These are phyloP conservation scores for Cyberlindnera veronae DNA, from an alignment of 805 yeast genomes.

Conservation along the genomic window DNA sequence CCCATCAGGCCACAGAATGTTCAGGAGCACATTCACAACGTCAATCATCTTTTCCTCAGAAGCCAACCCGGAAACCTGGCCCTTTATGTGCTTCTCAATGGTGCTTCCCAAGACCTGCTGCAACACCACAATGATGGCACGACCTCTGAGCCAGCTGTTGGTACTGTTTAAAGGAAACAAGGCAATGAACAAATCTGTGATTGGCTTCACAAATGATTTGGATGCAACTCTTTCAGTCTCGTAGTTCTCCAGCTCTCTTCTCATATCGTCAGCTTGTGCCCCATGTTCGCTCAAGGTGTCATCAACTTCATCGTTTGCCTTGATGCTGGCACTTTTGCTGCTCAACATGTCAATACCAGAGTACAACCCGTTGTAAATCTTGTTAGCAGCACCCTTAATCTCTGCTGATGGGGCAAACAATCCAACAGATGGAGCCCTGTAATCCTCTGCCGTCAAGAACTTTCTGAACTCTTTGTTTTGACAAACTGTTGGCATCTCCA, in stretches of 20 bases:
- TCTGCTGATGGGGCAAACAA: constrained; percentile 5
- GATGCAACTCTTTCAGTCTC: constrained; percentile 17
- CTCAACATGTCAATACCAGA: constrained; percentile 16
- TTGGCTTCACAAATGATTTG: constrained; percentile 72
- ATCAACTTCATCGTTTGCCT: constrained; percentile 9
- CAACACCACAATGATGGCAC: constrained; percentile 74
- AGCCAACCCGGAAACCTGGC: constrained; percentile 37
- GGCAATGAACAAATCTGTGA: constrained; percentile 70
- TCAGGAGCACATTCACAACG: constrained; percentile 30
- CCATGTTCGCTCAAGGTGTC: constrained; percentile 2
- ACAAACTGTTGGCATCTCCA: constrained; percentile 67
- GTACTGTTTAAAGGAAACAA: constrained; percentile 64
- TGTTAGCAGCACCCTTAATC: constrained; percentile 21
- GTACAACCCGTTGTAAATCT: constrained; percentile 20
- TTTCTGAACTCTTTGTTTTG: constrained; percentile 66
- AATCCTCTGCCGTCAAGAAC: constrained; percentile 53
- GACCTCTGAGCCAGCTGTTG: constrained; percentile 78
- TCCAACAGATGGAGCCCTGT: constrained; percentile 8
- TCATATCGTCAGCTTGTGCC: constrained; percentile 43
- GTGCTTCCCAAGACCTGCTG: constrained; percentile 89
- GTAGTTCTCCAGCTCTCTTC: constrained; percentile 49
- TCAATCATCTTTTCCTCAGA: constrained; percentile 47
- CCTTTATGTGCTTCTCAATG: constrained; percentile 55
- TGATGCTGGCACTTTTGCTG: constrained; percentile 16
- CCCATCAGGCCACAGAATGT: constrained; percentile 50